A percentile compares a stretch with the other conserved stretches of the same genome.
Evolutionary conservation across 805 yeast genomes (phyloP).

Genomic region (Jamesozyma rosinii): DNA sequence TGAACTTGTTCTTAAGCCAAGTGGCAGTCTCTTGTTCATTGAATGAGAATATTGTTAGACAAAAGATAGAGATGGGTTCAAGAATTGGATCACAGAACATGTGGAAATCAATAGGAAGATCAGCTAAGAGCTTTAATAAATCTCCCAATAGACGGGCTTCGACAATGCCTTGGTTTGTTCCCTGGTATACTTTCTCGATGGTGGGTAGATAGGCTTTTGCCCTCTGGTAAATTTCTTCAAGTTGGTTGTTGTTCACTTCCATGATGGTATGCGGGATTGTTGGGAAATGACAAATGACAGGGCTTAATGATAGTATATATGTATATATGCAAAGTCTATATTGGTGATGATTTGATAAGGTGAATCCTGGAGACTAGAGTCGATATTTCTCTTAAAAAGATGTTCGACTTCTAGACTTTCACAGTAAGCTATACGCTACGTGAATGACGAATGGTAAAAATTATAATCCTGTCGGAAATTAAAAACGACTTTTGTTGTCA

Average conservation of each 20-base stretch:
- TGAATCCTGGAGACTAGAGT: background rate
- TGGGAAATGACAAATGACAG: background rate
- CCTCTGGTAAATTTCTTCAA: slow-evolving; percentile 4
- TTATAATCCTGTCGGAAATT: too few relatives aligned
- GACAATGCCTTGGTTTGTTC: slow-evolving; percentile 17
- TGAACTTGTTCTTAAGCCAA: slow-evolving; percentile 36
- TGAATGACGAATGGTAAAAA: too few relatives aligned
- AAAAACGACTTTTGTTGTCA: too few relatives aligned
- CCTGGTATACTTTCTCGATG: slow-evolving; percentile 26
- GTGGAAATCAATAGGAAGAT: slow-evolving; percentile 32
- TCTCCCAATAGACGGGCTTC: slow-evolving; percentile 32
- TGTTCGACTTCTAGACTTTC: background rate
- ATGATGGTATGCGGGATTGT: background rate
- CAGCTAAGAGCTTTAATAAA: slow-evolving; percentile 31
- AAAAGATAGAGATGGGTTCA: slow-evolving; percentile 43
- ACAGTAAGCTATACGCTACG: too few relatives aligned
- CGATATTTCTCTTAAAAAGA: background rate
- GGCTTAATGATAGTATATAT: background rate
- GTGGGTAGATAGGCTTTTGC: slow-evolving; percentile 17
- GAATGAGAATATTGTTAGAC: slow-evolving; percentile 54
- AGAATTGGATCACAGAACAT: slow-evolving; percentile 48
- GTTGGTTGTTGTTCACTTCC: background rate
- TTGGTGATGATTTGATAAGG: background rate
- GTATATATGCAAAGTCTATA: background rate
- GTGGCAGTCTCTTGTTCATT: slow-evolving; percentile 36